Evolutionary conservation across 306 rosid species (phyloP).

Genomic region (Dicorynia guianensis): DNA sequence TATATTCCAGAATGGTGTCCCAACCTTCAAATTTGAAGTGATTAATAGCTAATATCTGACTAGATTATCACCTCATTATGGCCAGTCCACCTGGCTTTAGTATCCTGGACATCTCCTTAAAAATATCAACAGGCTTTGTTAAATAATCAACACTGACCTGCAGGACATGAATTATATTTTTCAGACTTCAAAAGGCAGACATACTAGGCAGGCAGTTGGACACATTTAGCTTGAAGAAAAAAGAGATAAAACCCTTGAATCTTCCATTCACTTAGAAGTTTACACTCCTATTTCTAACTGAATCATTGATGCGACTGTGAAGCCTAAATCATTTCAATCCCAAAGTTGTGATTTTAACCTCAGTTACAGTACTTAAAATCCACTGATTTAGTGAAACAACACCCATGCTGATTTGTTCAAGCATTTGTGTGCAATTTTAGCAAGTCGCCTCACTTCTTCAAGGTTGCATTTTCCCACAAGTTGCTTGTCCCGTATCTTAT

Average conservation of each 20-base stretch:
- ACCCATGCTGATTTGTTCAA: constrained; percentile 45
- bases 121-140: constrained; percentile 75
- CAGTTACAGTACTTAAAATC: not conserved
- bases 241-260: not conserved
- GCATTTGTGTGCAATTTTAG: constrained; percentile 73
- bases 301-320: constrained; percentile 24
- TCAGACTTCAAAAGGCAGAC: constrained; percentile 14
- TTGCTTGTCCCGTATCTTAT: constrained; percentile 69
- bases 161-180: constrained; percentile 28
- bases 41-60: constrained; percentile 16
- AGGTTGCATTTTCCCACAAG: constrained; percentile 67
- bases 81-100: constrained; percentile 88
- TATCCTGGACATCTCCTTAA: constrained; percentile 71
- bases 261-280: constrained; percentile 5
- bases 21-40: constrained; percentile 10
- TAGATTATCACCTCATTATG: constrained; percentile 66
- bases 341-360: not conserved
- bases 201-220: constrained; percentile 12
- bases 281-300: not conserved
- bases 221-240: constrained; percentile 14
- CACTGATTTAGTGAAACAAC: not conserved
- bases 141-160: constrained; percentile 91
- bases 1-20: constrained; percentile 3
- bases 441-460: constrained; percentile 71
- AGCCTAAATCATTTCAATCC: constrained; percentile 12